A percentile compares a stretch with the other conserved stretches of the same genome.
These are phyloP conservation scores for Jacaranda copaia DNA, from an alignment of 257 asterid species.

Conservation along the genomic window DNA sequence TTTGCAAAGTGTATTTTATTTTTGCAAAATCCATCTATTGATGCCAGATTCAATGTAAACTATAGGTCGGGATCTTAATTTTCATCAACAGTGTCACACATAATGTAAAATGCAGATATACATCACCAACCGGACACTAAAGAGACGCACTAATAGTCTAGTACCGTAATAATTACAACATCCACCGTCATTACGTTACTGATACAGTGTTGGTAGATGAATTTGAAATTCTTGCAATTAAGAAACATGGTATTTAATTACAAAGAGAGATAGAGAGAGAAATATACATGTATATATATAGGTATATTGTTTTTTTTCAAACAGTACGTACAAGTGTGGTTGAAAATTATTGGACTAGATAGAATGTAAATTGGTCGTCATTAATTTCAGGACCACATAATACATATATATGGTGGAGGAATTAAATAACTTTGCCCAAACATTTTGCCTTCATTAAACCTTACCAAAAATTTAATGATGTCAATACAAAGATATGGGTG, in stretches of 20 bases:
- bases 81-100: too few species aligned
- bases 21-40: too few species aligned
- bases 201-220: conserved; percentile 48
- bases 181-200: conserved; percentile 43
- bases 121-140: too few species aligned
- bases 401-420: conserved; percentile 33
- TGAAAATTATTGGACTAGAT: conserved; percentile 32
- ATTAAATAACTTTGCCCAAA: conserved; percentile 40
- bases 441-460: conserved; percentile 38
- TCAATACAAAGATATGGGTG: conserved; percentile 35
- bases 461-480: conserved; percentile 32
- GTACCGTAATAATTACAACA: conserved; percentile 39
- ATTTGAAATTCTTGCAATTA: conserved; percentile 42
- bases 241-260: conserved; percentile 27
- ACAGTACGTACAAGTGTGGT: not conserved
- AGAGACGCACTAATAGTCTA: conserved; percentile 11
- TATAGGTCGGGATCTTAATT: too few species aligned
- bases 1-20: too few species aligned
- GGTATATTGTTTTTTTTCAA: not conserved
- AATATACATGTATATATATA: not conserved
- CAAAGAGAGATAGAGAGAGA: not conserved
- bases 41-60: too few species aligned
- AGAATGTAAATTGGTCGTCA: conserved; percentile 36
- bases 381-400: conserved; percentile 40
- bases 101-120: too few species aligned